phyloP scores from a whole-genome alignment of 768 basidiomycete genomes.

The Amanita muscaria region DNA sequence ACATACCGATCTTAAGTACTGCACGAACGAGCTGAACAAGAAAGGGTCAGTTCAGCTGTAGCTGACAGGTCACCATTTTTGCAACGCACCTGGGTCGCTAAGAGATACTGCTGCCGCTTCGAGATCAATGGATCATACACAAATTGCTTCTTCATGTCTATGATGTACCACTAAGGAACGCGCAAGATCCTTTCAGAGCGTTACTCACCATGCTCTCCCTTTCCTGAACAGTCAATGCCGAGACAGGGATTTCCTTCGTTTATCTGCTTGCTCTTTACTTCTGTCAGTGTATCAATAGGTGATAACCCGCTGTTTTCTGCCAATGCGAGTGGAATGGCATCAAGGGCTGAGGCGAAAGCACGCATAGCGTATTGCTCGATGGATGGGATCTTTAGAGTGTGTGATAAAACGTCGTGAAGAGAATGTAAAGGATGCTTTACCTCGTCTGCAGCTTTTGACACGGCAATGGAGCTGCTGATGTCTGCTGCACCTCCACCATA shows the following conservation, averaged over 20 bases:
- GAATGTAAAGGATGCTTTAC: constrained; percentile 28
- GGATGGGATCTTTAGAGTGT: constrained; percentile 61
- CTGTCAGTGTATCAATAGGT: constrained; percentile 94
- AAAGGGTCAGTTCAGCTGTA: not conserved
- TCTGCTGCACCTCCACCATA: constrained; percentile 98
- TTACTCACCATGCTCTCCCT: constrained; percentile 73
- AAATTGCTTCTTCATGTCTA: constrained; percentile 97
- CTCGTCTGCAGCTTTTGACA: constrained; percentile 91
- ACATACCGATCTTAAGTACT: constrained; percentile 78
- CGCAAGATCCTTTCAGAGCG: not conserved
- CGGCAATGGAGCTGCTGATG: constrained; percentile 90
- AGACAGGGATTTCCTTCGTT: constrained; percentile 75
- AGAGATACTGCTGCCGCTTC: constrained; percentile 91
- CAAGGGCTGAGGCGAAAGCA: constrained; percentile 93
- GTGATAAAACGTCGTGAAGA: not conserved
- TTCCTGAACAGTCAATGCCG: constrained; percentile 88
- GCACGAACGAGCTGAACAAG: constrained; percentile 63
- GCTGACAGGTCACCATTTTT: no score
- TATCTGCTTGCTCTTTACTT: constrained; percentile 90
- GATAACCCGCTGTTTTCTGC: constrained; percentile 97
- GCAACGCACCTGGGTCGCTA: constrained; percentile 81
- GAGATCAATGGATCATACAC: constrained; percentile 97
- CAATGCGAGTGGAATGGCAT: constrained; percentile 90
- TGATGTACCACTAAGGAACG: not conserved
- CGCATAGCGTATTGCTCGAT: constrained; percentile 99